phyloP scores from a whole-genome alignment of 2,329 filamentous ascomycete species.

The Ophiostoma perfectum region DNA sequence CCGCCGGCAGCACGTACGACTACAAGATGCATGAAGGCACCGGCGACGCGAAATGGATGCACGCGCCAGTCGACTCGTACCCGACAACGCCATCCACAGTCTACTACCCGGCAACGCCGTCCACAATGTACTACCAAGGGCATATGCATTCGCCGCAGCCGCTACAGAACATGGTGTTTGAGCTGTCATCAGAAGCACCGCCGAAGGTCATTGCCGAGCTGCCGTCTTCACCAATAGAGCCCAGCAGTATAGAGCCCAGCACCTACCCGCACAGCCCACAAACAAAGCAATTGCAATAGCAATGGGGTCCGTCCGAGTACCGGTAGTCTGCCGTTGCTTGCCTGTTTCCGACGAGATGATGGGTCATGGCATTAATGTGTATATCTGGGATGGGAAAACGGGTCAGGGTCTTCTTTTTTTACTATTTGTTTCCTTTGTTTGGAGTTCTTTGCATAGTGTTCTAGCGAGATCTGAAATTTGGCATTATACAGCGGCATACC shows the following conservation, averaged over 20 bases:
- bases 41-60: neutral
- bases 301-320: neutral
- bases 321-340: neutral
- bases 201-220: conserved; percentile 29
- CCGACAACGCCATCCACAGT: neutral
- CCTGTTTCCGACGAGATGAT: neutral
- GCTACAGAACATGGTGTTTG: neutral
- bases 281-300: neutral
- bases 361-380: neutral
- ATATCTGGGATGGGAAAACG: neutral
- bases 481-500: neutral
- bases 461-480: neutral
- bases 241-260: neutral
- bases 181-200: neutral
- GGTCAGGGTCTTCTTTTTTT: neutral
- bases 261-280: neutral
- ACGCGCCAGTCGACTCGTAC: conserved; percentile 17
- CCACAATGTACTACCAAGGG: neutral
- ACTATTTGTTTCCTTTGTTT: neutral
- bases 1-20: conserved; percentile 16
- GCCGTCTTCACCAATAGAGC: conserved; percentile 21
- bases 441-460: neutral
- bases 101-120: neutral
- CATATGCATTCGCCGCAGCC: neutral
- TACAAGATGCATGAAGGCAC: conserved; percentile 15